Percentiles rank a stretch among this genome's conserved stretches.
Evolutionary conservation across 2,329 filamentous ascomycete genomes (phyloP).

Genomic region (Orbilia brochopaga): DNA sequence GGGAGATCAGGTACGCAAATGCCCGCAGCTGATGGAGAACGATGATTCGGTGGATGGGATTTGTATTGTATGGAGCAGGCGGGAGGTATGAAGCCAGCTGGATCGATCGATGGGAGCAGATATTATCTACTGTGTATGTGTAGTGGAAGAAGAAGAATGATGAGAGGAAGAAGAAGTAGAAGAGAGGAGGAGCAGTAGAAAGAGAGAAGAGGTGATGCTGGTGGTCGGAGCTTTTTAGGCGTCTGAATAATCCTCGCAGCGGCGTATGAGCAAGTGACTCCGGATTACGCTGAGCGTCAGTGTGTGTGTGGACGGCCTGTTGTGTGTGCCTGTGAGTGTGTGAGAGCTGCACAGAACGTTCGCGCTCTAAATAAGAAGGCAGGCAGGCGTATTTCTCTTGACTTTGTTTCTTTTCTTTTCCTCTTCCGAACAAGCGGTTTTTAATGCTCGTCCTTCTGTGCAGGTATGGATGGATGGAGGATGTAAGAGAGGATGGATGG

Average conservation of each 20-base stretch:
- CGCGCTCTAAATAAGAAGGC: conserved; percentile 29
- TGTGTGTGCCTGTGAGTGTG: background rate
- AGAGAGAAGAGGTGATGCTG: conserved; percentile 5
- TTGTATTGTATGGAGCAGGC: too few relatives aligned
- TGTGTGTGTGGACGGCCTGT: background rate
- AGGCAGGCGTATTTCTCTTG: background rate
- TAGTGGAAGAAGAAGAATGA: conserved; percentile 9
- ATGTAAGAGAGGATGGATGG: background rate
- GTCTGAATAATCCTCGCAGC: background rate
- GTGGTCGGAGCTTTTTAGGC: conserved; percentile 37
- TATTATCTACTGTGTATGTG: too few relatives aligned
- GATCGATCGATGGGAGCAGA: background rate
- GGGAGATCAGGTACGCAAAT: conserved; percentile 9
- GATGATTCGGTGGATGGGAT: conserved; percentile 20
- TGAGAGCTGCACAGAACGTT: background rate
- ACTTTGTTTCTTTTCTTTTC: background rate
- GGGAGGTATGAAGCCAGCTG: background rate
- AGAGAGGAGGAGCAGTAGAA: conserved; percentile 7
- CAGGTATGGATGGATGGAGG: background rate
- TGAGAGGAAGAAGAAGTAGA: conserved; percentile 14
- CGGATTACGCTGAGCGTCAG: background rate
- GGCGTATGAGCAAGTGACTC: background rate
- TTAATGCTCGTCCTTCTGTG: background rate
- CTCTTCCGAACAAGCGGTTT: conserved; percentile 4
- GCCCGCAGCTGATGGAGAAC: conserved; percentile 5